phyloP scores from a whole-genome alignment of 805 yeast genomes.

The Lipomyces lipofer region DNA sequence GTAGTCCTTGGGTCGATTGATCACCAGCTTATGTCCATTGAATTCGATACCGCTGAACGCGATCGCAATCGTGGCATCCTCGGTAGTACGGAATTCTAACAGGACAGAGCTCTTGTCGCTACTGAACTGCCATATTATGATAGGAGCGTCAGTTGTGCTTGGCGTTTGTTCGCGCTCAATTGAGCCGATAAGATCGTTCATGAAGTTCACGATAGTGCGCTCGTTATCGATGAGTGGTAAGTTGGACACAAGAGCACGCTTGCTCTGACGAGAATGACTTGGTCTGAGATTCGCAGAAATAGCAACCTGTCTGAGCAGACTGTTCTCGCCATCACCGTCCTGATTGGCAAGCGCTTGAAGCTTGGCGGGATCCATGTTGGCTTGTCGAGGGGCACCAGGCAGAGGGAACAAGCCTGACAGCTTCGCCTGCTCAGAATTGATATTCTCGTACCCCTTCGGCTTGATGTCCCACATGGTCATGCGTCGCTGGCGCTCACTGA shows the following conservation, averaged over 20 bases:
- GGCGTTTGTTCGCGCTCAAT: constrained; percentile 17
- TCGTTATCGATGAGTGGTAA: constrained; percentile 23
- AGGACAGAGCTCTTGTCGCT: constrained; percentile 40
- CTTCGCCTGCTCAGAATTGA: constrained; percentile 75
- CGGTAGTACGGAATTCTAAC: constrained; percentile 53
- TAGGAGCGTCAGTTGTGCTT: constrained; percentile 6
- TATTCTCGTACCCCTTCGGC: constrained; percentile 72
- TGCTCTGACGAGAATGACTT: constrained; percentile 29
- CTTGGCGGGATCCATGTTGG: constrained; percentile 22
- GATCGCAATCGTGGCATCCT: constrained; percentile 56
- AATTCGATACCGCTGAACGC: constrained; percentile 44
- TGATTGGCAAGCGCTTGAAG: constrained; percentile 16
- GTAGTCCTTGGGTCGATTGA: constrained; percentile 52
- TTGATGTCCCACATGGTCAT: constrained; percentile 66
- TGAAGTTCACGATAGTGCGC: constrained; percentile 14
- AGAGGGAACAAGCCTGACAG: constrained; percentile 74
- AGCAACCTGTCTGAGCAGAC: constrained; percentile 20
- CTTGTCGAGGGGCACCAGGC: constrained; percentile 57
- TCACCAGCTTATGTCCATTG: constrained; percentile 36
- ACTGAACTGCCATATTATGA: constrained; percentile 23
- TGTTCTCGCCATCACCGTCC: constrained; percentile 5
- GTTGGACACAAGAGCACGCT: constrained; percentile 26
- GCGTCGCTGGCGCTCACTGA: constrained; percentile 54
- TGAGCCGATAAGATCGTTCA: constrained; percentile 25
- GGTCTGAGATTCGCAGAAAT: constrained; percentile 23